A percentile compares a stretch with the other conserved stretches of the same genome.
These are phyloP conservation scores for Kuraishia capsulata DNA, from an alignment of 805 yeast species.

Conservation along the genomic window DNA sequence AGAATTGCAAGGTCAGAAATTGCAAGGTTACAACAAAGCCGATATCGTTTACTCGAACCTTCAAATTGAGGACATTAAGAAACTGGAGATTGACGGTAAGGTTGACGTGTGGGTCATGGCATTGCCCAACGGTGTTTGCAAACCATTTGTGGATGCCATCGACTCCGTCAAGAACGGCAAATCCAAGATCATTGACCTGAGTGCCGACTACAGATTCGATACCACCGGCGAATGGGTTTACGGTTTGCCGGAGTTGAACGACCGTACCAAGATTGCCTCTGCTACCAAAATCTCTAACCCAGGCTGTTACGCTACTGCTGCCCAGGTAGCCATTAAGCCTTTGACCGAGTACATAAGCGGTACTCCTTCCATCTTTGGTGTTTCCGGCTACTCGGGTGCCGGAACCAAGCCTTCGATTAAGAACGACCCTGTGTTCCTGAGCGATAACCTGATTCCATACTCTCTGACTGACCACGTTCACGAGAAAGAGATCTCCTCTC, in stretches of 20 bases:
- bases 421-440: conserved; percentile 70
- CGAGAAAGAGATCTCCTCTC: conserved; percentile 83
- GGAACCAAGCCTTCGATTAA: conserved; percentile 98
- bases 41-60: conserved; percentile 77
- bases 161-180: conserved; percentile 52
- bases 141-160: conserved; percentile 76
- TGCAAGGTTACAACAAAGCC: conserved; percentile 79
- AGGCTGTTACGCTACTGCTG: conserved; percentile 99
- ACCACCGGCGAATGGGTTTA: conserved; percentile 82
- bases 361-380: conserved; percentile 84
- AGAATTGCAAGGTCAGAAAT: conserved; percentile 80
- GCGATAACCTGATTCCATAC: conserved; percentile 87
- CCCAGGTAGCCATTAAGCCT: conserved; percentile 89
- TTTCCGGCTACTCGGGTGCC: conserved; percentile 98
- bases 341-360: conserved; percentile 60
- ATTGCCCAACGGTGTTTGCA: conserved; percentile 94
- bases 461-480: conserved; percentile 95
- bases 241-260: conserved; percentile 88
- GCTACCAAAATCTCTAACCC: conserved; percentile 91
- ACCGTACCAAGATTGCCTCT: conserved; percentile 53
- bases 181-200: conserved; percentile 80
- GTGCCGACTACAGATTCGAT: conserved; percentile 96
- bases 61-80: conserved; percentile 76
- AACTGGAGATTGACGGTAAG: conserved; percentile 63
- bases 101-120: conserved; percentile 99